phyloP scores from a whole-genome alignment of 352 stramenopile genomes.

The Globisporangium parvum region DNA sequence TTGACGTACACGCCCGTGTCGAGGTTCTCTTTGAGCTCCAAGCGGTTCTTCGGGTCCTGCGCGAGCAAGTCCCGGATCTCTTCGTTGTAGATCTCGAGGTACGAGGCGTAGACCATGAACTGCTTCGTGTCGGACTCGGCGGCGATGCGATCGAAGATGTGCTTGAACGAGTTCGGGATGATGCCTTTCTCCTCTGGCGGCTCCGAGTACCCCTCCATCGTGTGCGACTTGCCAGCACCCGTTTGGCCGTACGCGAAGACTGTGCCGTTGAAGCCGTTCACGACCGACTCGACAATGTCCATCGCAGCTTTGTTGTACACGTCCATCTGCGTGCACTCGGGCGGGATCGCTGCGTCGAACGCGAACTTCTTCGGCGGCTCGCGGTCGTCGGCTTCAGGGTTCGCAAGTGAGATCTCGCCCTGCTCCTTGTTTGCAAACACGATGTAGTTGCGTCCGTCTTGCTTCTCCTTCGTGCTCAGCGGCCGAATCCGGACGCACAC shows the following conservation, averaged over 20 bases:
- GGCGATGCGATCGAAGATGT: conserved; percentile 85
- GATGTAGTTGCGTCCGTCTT: conserved; percentile 84
- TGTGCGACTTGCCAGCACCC: conserved; percentile 83
- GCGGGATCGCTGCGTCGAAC: conserved; percentile 94
- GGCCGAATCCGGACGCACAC: conserved; percentile 95
- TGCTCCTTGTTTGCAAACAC: conserved; percentile 87
- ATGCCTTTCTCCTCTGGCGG: conserved; percentile 76
- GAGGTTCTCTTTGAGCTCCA: conserved; percentile 90
- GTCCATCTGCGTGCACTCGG: conserved; percentile 91
- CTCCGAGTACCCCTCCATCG: conserved; percentile 80
- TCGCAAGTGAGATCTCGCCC: conserved; percentile 85
- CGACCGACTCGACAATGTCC: conserved; percentile 79
- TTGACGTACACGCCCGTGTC: conserved; percentile 90
- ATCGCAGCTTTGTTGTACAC: conserved; percentile 90
- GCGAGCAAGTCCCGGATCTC: conserved; percentile 94
- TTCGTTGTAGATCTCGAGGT: conserved; percentile 98
- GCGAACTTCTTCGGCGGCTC: conserved; percentile 94
- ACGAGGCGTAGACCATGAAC: conserved; percentile 94
- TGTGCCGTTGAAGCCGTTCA: conserved; percentile 13
- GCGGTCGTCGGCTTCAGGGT: conserved; percentile 62
- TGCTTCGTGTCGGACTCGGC: conserved; percentile 89
- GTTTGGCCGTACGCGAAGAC: conserved; percentile 35
- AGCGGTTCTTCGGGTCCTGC: conserved; percentile 62
- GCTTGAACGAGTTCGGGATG: conserved; percentile 86
- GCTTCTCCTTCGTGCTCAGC: conserved; percentile 92